phyloP scores from a whole-genome alignment of 495 filamentous ascomycete genomes.

The Aspergillus bridgeri region DNA sequence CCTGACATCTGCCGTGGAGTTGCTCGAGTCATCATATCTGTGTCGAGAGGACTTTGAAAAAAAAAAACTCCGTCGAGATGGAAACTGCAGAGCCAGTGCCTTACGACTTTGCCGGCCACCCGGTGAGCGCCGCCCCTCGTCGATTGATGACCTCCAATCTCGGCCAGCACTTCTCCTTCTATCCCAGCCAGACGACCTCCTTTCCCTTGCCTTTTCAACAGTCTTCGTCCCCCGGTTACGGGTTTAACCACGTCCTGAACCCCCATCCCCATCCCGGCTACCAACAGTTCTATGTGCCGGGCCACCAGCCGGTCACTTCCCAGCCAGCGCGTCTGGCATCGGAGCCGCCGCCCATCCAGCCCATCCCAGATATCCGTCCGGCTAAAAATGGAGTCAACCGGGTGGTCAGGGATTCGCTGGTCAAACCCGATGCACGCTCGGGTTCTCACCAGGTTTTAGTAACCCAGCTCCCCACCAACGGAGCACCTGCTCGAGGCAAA shows the following conservation, averaged over 20 bases:
- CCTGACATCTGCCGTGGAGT: background rate
- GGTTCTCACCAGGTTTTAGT: constrained; percentile 6
- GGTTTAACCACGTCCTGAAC: constrained; percentile 31
- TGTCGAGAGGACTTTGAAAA: no score
- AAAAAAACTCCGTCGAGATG: constrained; percentile 27
- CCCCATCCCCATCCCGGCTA: constrained; percentile 27
- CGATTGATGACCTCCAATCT: constrained; percentile 37
- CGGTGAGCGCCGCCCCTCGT: constrained; percentile 34
- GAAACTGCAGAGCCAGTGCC: constrained; percentile 44
- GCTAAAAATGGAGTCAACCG: constrained; percentile 43
- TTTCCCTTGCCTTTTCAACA: constrained; percentile 40
- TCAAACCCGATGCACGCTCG: constrained; percentile 15
- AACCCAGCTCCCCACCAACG: constrained; percentile 6
- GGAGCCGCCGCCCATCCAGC: constrained; percentile 29
- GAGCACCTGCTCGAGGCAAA: constrained; percentile 13
- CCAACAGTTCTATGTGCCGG: constrained; percentile 31
- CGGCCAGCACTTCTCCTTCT: constrained; percentile 37
- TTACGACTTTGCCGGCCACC: constrained; percentile 42
- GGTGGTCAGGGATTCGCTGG: constrained; percentile 20
- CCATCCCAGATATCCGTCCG: constrained; percentile 38
- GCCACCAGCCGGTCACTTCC: constrained; percentile 26
- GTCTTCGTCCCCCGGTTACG: constrained; percentile 33
- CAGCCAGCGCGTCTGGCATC: constrained; percentile 32
- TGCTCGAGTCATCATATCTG: constrained; percentile 1
- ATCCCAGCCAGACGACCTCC: constrained; percentile 33